Evolutionary conservation across 2,329 filamentous ascomycete genomes (phyloP), one percentile per base, ranked within the genome.

Genomic region (Trichoderma asperellum): DNA sequence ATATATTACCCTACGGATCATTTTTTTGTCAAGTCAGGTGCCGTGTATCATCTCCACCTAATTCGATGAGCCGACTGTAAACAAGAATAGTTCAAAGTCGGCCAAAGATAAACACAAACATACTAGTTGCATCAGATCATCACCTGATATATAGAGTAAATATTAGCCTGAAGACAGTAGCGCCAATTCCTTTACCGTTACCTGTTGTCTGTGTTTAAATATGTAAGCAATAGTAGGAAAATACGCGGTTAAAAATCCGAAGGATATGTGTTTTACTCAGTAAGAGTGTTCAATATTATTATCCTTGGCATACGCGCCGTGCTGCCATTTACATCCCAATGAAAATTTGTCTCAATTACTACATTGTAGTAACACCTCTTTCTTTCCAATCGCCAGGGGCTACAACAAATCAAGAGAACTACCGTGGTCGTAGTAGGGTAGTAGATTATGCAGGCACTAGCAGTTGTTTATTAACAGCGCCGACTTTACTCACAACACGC

Each of bases 1-100:
- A 49, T 66, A 29, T 66, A 66, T 57, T 66, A 66, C 24, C 63
- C 63, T 66, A 57, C 63, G 63, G 63, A 21, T 49, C 49, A 49
- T 66, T 66, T 49, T 21, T 29, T 35, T 16, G 8, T n/a, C 53
- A 49, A 27, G n/a, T 58, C 37, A 66, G 43, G 37, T 58, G 52
- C 24, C 53, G 53, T 49, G n/a, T 35, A n/a, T 43, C 1, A 29
- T 49, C 63, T 29, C 63, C 63, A 49, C 53, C 10, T 35, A n/a
- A 5, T 49, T 35, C 24, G 5, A 66, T 43, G 21, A 58, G 35
- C 27, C 27, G 53, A 58, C 18, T 58, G 27, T 14, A 27, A 49
- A 49, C 53, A 43, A 55, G 29, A 29, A 49, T n/a, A n/a, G 18
- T 29, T 58, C 34, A 34, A 66, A 66, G 7, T 7, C 11, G 32